Percentiles rank a stretch among this genome's conserved stretches.
phyloP scores from a whole-genome alignment of 2,329 filamentous ascomycete species.

The Tolypocladium ovalisporum region DNA sequence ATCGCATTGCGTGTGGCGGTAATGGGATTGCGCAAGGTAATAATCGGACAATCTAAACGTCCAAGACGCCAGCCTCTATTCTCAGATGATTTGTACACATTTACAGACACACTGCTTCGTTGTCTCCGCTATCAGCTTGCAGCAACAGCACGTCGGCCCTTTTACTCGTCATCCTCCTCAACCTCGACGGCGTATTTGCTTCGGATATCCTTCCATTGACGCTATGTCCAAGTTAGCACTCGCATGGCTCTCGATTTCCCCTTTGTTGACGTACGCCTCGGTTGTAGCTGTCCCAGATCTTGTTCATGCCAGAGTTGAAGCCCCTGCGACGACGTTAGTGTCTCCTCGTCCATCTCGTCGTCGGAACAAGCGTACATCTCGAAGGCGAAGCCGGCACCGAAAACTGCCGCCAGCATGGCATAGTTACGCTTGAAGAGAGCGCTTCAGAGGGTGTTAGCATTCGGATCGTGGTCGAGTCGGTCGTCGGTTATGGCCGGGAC shows the following conservation, averaged over 20 bases:
- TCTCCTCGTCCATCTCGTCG: conserved; percentile 8
- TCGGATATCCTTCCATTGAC: conserved; percentile 99
- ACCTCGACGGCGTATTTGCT: conserved; percentile 66
- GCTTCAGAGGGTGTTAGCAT: conserved; percentile 38
- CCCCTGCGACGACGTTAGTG: conserved; percentile 44
- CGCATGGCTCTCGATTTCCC: background rate
- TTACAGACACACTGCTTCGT: conserved; percentile 13
- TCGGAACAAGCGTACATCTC: conserved; percentile 62
- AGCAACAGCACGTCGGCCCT: conserved; percentile 6
- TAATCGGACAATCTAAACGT: background rate
- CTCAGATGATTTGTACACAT: conserved; percentile 22
- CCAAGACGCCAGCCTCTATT: conserved; percentile 13
- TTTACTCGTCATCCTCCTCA: conserved; percentile 50
- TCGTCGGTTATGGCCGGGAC: conserved; percentile 13
- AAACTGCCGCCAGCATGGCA: conserved; percentile 78
- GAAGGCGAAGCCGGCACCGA: conserved; percentile 77
- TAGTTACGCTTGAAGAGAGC: conserved; percentile 77
- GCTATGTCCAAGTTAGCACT: conserved; percentile 41
- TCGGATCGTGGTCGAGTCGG: conserved; percentile 7
- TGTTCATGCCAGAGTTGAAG: conserved; percentile 75
- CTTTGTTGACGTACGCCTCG: conserved; percentile 59
- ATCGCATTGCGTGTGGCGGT: background rate
- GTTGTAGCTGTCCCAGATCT: conserved; percentile 86
- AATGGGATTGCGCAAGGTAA: background rate
- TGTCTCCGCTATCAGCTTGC: conserved; percentile 2